A percentile compares a stretch with the other conserved stretches of the same genome.
Conservation (phyloP, 2,329 filamentous ascomycete genomes). For the Myriosclerotinia duriaeana region DNA sequence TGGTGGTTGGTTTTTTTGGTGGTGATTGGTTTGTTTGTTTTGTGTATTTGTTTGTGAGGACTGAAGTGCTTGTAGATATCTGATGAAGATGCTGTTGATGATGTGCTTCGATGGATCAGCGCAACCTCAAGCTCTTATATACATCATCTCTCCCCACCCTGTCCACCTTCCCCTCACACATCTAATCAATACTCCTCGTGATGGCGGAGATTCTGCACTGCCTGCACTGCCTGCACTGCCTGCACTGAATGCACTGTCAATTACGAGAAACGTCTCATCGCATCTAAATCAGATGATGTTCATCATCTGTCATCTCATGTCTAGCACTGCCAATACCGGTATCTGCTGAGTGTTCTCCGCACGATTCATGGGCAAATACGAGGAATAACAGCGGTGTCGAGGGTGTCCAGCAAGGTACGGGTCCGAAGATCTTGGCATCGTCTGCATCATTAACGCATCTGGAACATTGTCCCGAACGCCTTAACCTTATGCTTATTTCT, state of each 20-base stretch:
- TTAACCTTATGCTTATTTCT: too few species aligned
- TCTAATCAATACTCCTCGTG: conserved; percentile 20
- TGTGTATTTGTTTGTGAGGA: neutral
- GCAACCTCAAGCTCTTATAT: conserved; percentile 13
- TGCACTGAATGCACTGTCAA: neutral
- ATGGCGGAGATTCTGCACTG: neutral
- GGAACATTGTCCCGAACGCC: too few species aligned
- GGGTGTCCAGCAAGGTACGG: neutral
- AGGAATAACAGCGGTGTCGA: neutral
- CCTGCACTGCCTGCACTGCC: neutral
- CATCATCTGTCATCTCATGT: neutral
- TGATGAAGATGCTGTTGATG: conserved; percentile 5
- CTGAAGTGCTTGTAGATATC: neutral
- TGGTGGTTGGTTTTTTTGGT: neutral
- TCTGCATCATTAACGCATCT: too few species aligned
- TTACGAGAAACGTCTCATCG: neutral
- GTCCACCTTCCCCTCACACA: neutral
- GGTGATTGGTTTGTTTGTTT: neutral
- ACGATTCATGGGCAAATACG: neutral
- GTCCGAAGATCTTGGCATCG: too few species aligned
- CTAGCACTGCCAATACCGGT: too few species aligned
- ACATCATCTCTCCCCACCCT: neutral
- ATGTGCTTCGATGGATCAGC: neutral
- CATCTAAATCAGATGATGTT: conserved; percentile 7
- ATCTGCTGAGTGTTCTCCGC: too few species aligned